Evolutionary conservation across 192 early-diverging fungal species (phyloP).

Genomic region (Coemansia sp.): DNA sequence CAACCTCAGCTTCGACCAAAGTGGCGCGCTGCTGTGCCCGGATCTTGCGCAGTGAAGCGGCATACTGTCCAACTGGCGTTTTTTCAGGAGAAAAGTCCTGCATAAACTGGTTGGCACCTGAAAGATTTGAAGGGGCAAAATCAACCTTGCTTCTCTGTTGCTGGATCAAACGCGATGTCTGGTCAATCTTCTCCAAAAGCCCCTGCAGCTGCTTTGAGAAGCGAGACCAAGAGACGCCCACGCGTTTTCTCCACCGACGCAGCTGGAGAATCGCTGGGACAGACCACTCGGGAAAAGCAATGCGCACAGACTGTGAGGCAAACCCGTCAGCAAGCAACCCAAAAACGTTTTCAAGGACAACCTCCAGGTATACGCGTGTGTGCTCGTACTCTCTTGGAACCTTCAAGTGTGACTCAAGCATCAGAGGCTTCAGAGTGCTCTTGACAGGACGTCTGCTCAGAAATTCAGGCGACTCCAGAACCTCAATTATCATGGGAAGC

Average conservation of each 20-base stretch:
- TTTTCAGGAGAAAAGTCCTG: slow-evolving; percentile 33
- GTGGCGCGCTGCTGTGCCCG: slow-evolving; percentile 56
- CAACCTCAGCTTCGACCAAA: slow-evolving; percentile 45
- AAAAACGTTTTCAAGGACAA: slow-evolving; percentile 78
- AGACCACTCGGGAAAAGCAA: slow-evolving; percentile 93
- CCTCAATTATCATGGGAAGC: slow-evolving; percentile 82
- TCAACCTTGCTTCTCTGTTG: slow-evolving; percentile 65
- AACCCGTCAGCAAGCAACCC: slow-evolving; percentile 75
- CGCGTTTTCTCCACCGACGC: slow-evolving; percentile 81
- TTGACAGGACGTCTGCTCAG: slow-evolving; percentile 70
- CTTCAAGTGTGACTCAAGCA: slow-evolving; percentile 76
- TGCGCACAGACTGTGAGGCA: slow-evolving; percentile 68
- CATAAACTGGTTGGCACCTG: slow-evolving; percentile 55
- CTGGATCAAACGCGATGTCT: slow-evolving; percentile 76
- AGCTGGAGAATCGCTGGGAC: slow-evolving; percentile 86
- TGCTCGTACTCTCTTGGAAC: slow-evolving; percentile 81
- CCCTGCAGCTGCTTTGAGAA: slow-evolving; percentile 80
- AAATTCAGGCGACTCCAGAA: slow-evolving; percentile 73
- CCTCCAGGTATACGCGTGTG: slow-evolving; percentile 79
- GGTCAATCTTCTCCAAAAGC: slow-evolving; percentile 85
- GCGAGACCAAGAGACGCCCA: slow-evolving; percentile 64
- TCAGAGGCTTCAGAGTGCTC: slow-evolving; percentile 81
- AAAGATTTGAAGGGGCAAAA: slow-evolving; percentile 61
- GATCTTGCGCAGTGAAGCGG: slow-evolving; percentile 55
- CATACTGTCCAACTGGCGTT: slow-evolving; percentile 55